Evolutionary conservation across 805 yeast species (phyloP).

Genomic region (Yarrowia sp.): DNA sequence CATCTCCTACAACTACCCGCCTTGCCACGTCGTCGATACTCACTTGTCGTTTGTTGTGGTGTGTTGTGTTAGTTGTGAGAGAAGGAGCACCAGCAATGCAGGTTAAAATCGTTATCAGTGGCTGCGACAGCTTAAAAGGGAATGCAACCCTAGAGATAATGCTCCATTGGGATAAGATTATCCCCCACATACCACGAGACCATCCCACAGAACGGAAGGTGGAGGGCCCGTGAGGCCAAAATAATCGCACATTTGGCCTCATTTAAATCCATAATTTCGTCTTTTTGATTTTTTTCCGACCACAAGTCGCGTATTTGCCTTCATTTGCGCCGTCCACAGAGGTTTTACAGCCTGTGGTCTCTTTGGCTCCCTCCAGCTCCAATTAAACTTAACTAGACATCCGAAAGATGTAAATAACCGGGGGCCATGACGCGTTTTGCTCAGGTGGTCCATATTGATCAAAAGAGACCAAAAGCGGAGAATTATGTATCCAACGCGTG

Average conservation of each 20-base stretch:
- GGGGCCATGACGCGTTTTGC: slow-evolving; percentile 8
- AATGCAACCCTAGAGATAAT: slow-evolving; percentile 20
- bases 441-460: not conserved
- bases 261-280: not conserved
- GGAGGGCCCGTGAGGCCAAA: not conserved
- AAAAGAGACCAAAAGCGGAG: too few species aligned
- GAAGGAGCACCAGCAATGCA: slow-evolving; percentile 25
- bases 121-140: slow-evolving; percentile 6
- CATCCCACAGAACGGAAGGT: not conserved
- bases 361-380: not conserved
- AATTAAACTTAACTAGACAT: slow-evolving; percentile 4
- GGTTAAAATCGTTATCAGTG: slow-evolving; percentile 26
- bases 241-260: not conserved
- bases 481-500: too few species aligned
- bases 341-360: not conserved
- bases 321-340: not conserved
- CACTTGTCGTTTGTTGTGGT: slow-evolving; percentile 14
- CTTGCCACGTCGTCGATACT: slow-evolving; percentile 3
- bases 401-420: slow-evolving; percentile 7
- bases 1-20: not conserved
- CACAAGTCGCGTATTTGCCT: not conserved
- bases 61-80: slow-evolving; percentile 24
- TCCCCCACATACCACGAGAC: slow-evolving; percentile 21
- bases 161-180: slow-evolving; percentile 20
- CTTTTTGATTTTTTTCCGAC: not conserved